Evolutionary conservation across 345 rosid species (phyloP), one percentile per base, ranked within the genome.

Genomic region (Gossypium turneri): DNA sequence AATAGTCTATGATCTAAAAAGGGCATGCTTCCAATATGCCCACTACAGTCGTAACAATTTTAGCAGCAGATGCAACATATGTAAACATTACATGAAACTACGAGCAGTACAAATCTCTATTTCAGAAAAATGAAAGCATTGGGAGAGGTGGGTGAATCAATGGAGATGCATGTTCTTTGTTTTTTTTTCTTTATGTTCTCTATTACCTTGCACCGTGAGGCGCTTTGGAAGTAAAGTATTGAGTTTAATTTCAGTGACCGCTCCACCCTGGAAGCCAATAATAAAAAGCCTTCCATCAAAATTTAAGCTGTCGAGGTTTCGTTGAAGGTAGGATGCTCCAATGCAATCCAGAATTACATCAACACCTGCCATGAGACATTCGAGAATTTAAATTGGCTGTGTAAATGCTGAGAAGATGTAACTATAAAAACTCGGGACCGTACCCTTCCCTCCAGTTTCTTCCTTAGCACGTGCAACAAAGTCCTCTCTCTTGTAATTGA

Each of bases 401-500:
- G 34, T 12, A 12, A 43, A 38, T 22, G 66, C 64, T 12, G 27
- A 52, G 51, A 57, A 22, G 53, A 43, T 34, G 44, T 62, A 13
- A 38, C 11, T 7, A 48, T 7, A 74, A 58, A 76, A 45, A 45
- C 71, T 47, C 27, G n/a, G 7, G 10, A 66, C 22, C 20, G 11
- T 74, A 88, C 98, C 98, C 85, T 89, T 92, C 48, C 98, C 97
- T 68, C 74, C 82, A 0, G 97, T 89, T 92, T 88, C 98, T 12
- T 86, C 93, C 86, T 90, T 92, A 7, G 87, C 90, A 55, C 87
- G 88, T 64, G 92, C 77, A 22, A 89, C 97, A 77, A 94, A 94
- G 86, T 94, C 97, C 81, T 92, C 94, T 2, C 87, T 88, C 83
- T 88, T 94, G 91, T 92, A 94, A 71, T 94, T 92, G 81, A 94